These are phyloP conservation scores for Nitzschia sp. DNA, from an alignment of 108 stramenopile species.

Conservation along the genomic window DNA sequence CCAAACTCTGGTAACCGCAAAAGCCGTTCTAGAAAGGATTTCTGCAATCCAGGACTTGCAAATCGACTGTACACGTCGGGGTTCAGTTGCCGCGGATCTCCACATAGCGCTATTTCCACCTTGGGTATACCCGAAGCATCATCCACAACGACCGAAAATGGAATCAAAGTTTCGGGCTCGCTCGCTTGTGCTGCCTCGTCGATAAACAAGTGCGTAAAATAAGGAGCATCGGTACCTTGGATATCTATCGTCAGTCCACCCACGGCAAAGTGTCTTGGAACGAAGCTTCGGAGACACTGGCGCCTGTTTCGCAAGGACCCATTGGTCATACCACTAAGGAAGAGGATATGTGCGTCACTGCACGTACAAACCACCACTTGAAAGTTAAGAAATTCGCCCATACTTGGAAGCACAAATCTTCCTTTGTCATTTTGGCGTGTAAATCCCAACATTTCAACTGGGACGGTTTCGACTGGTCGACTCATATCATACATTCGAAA, in stretches of 20 bases:
- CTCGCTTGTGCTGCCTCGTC: constrained; percentile 85
- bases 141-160: constrained; percentile 70
- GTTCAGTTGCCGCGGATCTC: constrained; percentile 66
- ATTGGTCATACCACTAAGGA: constrained; percentile 62
- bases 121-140: constrained; percentile 45
- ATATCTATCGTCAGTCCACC: constrained; percentile 4
- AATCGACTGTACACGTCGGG: constrained; percentile 45
- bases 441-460: constrained; percentile 52
- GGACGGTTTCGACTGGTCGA: constrained; percentile 54
- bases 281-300: constrained; percentile 33
- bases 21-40: constrained; percentile 66
- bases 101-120: constrained; percentile 64
- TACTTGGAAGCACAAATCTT: constrained; percentile 49
- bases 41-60: constrained; percentile 37
- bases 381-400: constrained; percentile 46
- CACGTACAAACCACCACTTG: constrained; percentile 70
- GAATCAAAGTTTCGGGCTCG: constrained; percentile 67
- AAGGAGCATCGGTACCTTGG: constrained; percentile 35
- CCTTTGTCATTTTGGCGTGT: constrained; percentile 34
- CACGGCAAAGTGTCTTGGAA: constrained; percentile 6
- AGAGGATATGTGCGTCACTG: constrained; percentile 63
- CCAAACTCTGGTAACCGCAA: constrained; percentile 62
- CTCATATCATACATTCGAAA: constrained; percentile 56
- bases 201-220: constrained; percentile 75
- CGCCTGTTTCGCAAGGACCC: constrained; percentile 46